These are phyloP conservation scores for Silene conica DNA, from an alignment of 148 eudicot species.

Conservation along the genomic window DNA sequence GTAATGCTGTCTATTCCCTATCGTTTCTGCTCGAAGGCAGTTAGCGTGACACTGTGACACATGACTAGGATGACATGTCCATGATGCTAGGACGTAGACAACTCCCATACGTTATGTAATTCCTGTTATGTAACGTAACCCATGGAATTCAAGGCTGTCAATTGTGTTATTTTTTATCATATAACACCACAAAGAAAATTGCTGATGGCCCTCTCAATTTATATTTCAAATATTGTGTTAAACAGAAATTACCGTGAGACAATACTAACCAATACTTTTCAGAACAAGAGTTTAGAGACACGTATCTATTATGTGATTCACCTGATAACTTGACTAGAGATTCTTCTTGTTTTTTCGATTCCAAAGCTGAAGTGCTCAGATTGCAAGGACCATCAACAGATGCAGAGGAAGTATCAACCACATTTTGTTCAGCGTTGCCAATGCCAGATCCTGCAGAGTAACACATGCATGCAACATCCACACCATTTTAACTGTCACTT, in stretches of 20 bases:
- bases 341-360: not conserved
- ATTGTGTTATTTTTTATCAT: no score
- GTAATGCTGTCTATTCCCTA: not conserved
- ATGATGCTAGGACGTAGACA: not conserved
- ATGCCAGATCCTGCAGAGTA: constrained; percentile 1
- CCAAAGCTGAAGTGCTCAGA: not conserved
- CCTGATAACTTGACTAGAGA: not conserved
- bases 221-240: no score
- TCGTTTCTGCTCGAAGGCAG: not conserved
- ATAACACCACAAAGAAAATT: no score
- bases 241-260: no score
- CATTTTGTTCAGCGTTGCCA: not conserved
- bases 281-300: no score
- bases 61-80: not conserved
- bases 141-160: no score
- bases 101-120: not conserved
- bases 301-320: not conserved
- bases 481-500: not conserved
- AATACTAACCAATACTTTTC: no score
- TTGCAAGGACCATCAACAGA: not conserved
- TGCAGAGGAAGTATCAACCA: not conserved
- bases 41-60: no score
- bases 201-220: no score
- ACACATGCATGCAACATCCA: not conserved
- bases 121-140: no score